Evolutionary conservation across 2,329 filamentous ascomycete genomes (phyloP), one percentile per base, ranked within the genome.

Genomic region (Camptophora hylomeconis): DNA sequence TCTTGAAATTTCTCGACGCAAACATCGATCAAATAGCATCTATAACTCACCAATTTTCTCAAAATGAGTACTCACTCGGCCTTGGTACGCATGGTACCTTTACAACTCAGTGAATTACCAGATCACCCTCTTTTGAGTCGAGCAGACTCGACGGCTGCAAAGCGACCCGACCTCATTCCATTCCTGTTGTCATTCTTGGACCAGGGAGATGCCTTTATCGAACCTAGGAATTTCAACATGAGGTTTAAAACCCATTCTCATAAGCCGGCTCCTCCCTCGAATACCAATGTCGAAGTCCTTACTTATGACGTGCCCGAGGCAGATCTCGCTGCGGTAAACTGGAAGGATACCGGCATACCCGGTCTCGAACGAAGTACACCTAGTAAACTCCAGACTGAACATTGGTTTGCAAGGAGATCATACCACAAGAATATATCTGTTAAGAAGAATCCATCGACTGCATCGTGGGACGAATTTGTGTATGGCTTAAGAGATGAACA

Each of bases 361-460:
- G 15, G 13, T 5, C 22, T 36, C 4, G 17, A 30, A 20, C 33
- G 40, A 11, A 32, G 30, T n/a, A 38, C 35, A 11, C 35, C 35
- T 6, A 15, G 16, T 10, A 26, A 31, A 17, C 24, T 37, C 5
- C 36, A 35, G 10, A 37, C 40, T 10, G 54, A 58, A 24, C 49
- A 52, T 41, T 60, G 57, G 57, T 48, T 52, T 16, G 56, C 52
- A 27, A 51, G 57, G n/a, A 47, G 47, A 23, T 58, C 53, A 20
- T 37, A 53, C 14, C 57, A 59, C 32, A 33, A 41, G 19, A 36
- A 38, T 22, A 22, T 37, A 3, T 38, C 38, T 5, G 34, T 30
- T 27, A 41, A 40, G 25, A 24, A 22, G 21, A 15, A 20, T 12
- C 31, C 45, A 1, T 56, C 57, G 2, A 52, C 50, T 5, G 56